A percentile compares a stretch with the other conserved stretches of the same genome.
These are phyloP conservation scores for Trifolium fragiferum DNA, from an alignment of 306 rosid genomes.

Conservation along the genomic window DNA sequence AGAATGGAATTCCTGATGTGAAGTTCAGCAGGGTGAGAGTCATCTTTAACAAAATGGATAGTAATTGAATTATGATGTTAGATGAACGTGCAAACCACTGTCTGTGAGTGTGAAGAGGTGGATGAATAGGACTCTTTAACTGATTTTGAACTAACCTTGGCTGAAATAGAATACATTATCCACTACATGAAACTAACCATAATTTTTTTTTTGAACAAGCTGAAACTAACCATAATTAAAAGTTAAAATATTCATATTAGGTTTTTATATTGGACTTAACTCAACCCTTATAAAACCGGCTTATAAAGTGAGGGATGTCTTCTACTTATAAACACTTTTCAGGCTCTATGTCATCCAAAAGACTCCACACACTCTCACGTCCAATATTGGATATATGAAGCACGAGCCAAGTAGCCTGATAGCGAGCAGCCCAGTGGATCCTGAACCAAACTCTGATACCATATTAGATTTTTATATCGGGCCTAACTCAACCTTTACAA, in stretches of 20 bases:
- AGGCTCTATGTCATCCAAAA: neutral
- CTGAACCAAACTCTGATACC: too few relatives aligned
- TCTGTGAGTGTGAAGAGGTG: slow-evolving; percentile 7
- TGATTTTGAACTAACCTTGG: slow-evolving; percentile 8
- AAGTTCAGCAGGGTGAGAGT: slow-evolving; percentile 92
- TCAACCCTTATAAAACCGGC: neutral
- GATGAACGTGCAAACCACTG: slow-evolving; percentile 24
- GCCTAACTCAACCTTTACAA: neutral
- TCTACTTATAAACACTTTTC: neutral
- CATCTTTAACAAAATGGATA: slow-evolving; percentile 36
- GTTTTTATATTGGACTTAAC: neutral
- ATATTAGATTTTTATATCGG: neutral
- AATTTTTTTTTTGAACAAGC: too few relatives aligned
- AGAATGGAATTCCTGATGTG: slow-evolving; percentile 90
- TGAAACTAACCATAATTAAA: slow-evolving; percentile 24
- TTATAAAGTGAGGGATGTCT: neutral
- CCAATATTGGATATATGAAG: too few relatives aligned
- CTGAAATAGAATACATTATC: slow-evolving; percentile 31
- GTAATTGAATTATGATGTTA: slow-evolving; percentile 23
- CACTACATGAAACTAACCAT: slow-evolving; percentile 22
- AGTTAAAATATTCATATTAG: neutral
- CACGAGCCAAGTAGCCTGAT: too few relatives aligned
- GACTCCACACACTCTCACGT: neutral
- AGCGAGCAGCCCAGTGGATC: too few relatives aligned
- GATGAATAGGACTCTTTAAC: slow-evolving; percentile 9